Evolutionary conservation across 2,329 filamentous ascomycete genomes (phyloP), one percentile per base, ranked within the genome.

Genomic region (Rhinocladiella similis): DNA sequence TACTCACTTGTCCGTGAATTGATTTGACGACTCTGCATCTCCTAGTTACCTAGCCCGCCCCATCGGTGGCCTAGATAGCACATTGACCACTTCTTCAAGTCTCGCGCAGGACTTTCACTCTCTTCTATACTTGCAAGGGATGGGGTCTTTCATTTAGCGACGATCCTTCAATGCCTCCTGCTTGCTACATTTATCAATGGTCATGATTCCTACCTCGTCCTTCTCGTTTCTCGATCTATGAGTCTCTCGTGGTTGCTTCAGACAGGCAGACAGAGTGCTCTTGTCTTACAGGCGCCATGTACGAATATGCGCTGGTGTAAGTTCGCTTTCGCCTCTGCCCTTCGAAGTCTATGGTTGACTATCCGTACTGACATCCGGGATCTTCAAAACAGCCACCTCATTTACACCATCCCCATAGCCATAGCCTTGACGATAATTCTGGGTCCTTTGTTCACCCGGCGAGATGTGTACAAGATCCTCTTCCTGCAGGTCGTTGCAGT

Each of bases 321-420:
- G 83, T 61, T 29, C 76, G 29, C 48, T 51, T 25, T n/a, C 47
- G n/a, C 33, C 25, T n/a, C 27, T 38, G 47, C 29, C 29, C 29
- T 33, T 33, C 29, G 10, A 12, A 33, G 29, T 33, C 10, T 7
- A 33, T 33, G 29, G 10, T n/a, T 12, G 10, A 33, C 29, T 10
- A 12, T 22, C 41, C 36, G 14, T 25, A 38, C 22, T 43, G 29
- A 50, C 29, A 47, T 61, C 19, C 56, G 45, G 46, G 22, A 35
- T 20, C 25, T 46, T 43, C 12, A 18, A 47, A 19, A 54, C 45
- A 89, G 84, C 62, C 83, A 89, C 70, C 69, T 85, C 65, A 82
- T 82, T 65, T 89, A 85, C 74, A 89, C 84, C 29, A 82, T 89
- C 54, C 86, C 86, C 13, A 77, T 83, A 20, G 86, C 85, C 9